These are phyloP conservation scores for Silene conica DNA, from an alignment of 148 eudicot genomes.

Conservation along the genomic window DNA sequence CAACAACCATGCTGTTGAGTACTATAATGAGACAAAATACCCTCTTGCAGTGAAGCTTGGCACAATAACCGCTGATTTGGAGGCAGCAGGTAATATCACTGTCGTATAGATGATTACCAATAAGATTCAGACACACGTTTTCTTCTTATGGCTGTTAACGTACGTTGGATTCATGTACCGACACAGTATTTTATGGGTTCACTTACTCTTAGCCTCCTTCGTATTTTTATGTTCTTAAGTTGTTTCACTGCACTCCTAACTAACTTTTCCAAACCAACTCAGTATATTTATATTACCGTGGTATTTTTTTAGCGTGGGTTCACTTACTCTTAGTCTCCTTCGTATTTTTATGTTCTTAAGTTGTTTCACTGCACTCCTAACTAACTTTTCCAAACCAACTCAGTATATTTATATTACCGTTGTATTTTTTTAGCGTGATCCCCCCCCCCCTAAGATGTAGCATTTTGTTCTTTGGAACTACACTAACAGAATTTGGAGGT, in stretches of 20 bases:
- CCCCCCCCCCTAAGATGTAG: neutral
- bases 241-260: neutral
- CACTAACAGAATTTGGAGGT: neutral
- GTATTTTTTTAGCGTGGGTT: neutral
- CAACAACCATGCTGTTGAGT: constrained; percentile 89
- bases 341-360: neutral
- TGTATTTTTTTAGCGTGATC: neutral
- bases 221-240: neutral
- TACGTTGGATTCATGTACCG: neutral
- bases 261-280: too few species aligned
- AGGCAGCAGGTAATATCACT: constrained; percentile 77
- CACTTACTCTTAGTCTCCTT: neutral
- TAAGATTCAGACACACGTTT: neutral
- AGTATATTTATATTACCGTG: too few species aligned
- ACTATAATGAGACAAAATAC: constrained; percentile 57
- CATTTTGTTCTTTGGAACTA: neutral
- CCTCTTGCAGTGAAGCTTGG: constrained; percentile 98
- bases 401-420: too few species aligned
- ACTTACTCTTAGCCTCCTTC: neutral
- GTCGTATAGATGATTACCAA: constrained; percentile 1
- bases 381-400: neutral
- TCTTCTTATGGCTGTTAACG: neutral
- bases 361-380: neutral
- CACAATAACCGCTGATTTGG: constrained; percentile 84
- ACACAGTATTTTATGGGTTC: neutral